phyloP scores from a whole-genome alignment of 23 red algal species.

The Gracilaria caudata region DNA sequence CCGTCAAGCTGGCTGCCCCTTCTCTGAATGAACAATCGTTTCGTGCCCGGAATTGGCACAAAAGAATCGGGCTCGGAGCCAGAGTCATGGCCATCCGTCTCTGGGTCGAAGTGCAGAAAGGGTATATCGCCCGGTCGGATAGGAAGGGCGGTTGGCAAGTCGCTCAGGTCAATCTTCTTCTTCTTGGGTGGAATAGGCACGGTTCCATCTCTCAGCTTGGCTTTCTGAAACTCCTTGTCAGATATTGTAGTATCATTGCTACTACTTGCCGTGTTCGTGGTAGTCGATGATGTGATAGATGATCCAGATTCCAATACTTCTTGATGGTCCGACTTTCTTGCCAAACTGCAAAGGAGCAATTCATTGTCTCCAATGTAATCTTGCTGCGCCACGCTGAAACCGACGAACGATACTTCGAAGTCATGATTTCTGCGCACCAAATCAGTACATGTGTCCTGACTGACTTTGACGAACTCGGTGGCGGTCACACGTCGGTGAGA shows the following conservation, averaged over 20 bases:
- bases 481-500: constrained; percentile 20
- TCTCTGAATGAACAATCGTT: constrained; percentile 39
- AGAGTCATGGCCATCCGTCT: constrained; percentile 36
- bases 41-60: constrained; percentile 32
- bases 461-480: constrained; percentile 39
- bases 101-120: constrained; percentile 43
- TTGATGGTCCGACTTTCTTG: constrained; percentile 14
- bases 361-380: constrained; percentile 44
- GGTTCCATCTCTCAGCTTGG: not conserved
- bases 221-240: not conserved
- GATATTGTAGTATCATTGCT: not conserved
- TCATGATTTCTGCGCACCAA: constrained; percentile 25
- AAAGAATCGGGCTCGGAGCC: constrained; percentile 25
- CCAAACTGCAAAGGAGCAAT: constrained; percentile 36
- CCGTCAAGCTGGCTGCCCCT: not conserved
- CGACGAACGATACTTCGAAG: constrained; percentile 48
- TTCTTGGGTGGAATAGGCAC: constrained; percentile 8
- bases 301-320: not conserved
- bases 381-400: constrained; percentile 28
- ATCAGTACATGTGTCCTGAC: constrained; percentile 13
- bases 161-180: not conserved
- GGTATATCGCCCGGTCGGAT: constrained; percentile 21
- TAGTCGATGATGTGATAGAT: not conserved
- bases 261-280: not conserved
- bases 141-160: constrained; percentile 24